Base-by-base conservation (phyloP, 2,329 filamentous ascomycete species). In the Oidium heveae region DNA sequence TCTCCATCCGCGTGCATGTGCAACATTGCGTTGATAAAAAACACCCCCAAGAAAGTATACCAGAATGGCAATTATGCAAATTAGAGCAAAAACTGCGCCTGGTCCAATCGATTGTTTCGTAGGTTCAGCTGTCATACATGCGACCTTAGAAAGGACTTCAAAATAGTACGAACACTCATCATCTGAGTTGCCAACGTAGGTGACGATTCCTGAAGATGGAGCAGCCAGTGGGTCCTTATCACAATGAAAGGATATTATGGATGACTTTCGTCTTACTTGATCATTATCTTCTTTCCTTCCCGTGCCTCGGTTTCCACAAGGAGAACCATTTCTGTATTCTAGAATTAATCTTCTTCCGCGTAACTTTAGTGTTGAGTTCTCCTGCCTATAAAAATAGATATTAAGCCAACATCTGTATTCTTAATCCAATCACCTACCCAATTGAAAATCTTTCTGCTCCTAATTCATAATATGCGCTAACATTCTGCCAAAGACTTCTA, bases 121-220 rank as follows among this genome's bases (percentile, higher is more conserved):
- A 56, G 81, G 79, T 64, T 80, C 76, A 47, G 75, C 73, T 55
- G 72, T 72, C 13, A 75, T 72, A 62, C 91, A 98, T 12, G 88
- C 89, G 60, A 86, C 83, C 49, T 77, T 74, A 24, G 86, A 91
- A 59, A 89, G 83, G 52, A 88, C 82, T 67, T 96, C 88, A 70
- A 98, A 98, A 68, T 94, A 84, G 69, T 96, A 98, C 33, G 86
- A 79, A 72, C 91, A 98, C 57, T 93, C 82, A 65, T 96, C 88
- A 43, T 85, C 82, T 57, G 88, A 82, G 46, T 72, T 71, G 56
- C 84, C 86, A 56, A 96, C 82, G 66, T 94, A 98, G 20, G 85
- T 86, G 39, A 91, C 73, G 4, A 76, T 75, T 0, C 47, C 47
- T 4, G 39, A 44, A 1, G 87, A 81, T 43, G 76, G 73, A 4